Conservation (phyloP, 768 basidiomycete genomes). For the Termitomyces sp. region DNA sequence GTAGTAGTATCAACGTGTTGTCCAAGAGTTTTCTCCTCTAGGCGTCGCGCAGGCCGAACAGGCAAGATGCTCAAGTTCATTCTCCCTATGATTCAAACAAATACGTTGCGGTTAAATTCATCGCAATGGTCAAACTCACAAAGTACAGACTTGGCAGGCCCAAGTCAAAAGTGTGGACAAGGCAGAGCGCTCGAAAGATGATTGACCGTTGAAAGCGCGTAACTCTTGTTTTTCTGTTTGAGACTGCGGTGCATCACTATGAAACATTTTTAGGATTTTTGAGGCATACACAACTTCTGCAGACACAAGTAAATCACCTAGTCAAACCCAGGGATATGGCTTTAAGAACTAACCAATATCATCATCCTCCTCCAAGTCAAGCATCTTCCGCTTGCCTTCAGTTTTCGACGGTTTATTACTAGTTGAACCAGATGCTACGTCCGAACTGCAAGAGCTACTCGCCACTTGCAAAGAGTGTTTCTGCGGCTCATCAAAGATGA, state of each 20-base stretch:
- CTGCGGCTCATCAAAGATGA: slow-evolving; percentile 30
- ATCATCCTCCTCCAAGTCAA: slow-evolving; percentile 3
- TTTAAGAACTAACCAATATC: slow-evolving; percentile 2
- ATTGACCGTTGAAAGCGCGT: neutral
- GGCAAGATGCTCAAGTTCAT: slow-evolving; percentile 47
- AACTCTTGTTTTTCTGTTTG: neutral
- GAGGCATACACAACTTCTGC: slow-evolving; percentile 6
- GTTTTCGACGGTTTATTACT: neutral
- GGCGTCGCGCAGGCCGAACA: slow-evolving; percentile 60
- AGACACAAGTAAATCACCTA: neutral
- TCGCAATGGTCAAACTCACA: slow-evolving; percentile 38
- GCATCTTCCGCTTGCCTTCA: slow-evolving; percentile 10
- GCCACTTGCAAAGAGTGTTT: slow-evolving; percentile 7
- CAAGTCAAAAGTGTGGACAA: slow-evolving; percentile 26
- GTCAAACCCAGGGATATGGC: neutral
- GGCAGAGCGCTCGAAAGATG: neutral
- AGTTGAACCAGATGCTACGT: neutral
- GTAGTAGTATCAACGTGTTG: neutral
- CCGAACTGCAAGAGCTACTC: slow-evolving; percentile 14
- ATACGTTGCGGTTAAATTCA: neutral
- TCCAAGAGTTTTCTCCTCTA: slow-evolving; percentile 27
- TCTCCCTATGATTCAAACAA: slow-evolving; percentile 31
- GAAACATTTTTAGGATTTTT: slow-evolving; percentile 3
- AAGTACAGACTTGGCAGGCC: slow-evolving; percentile 57
- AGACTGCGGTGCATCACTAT: neutral